Conservation (phyloP, 192 early-diverging fungal species). For the Coemansia sp. region DNA sequence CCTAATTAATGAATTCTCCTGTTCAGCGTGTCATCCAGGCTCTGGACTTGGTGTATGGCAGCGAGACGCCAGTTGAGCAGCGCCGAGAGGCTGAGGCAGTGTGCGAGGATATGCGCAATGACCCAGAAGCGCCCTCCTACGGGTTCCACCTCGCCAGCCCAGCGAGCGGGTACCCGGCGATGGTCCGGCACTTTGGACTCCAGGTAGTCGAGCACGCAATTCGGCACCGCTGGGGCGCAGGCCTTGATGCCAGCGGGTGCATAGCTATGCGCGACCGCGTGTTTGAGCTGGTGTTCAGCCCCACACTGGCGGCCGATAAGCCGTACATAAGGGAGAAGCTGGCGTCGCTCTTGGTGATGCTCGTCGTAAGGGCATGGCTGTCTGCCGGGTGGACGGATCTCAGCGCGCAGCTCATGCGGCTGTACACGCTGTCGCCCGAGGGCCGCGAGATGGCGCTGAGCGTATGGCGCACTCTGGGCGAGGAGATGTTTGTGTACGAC, state of each 20-base stretch:
- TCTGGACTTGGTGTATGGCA: slow-evolving; percentile 36
- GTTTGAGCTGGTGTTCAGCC: slow-evolving; percentile 16
- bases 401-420: slow-evolving; percentile 29
- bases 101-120: slow-evolving; percentile 39
- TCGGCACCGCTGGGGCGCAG: slow-evolving; percentile 10
- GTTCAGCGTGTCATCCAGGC: slow-evolving; percentile 28
- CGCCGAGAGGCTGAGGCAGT: slow-evolving; percentile 35
- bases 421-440: slow-evolving; percentile 14
- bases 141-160: slow-evolving; percentile 24
- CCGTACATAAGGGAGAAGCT: slow-evolving; percentile 45
- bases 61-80: slow-evolving; percentile 25
- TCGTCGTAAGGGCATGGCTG: slow-evolving; percentile 40
- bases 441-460: slow-evolving; percentile 33
- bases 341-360: slow-evolving; percentile 35
- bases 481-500: slow-evolving; percentile 52
- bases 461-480: slow-evolving; percentile 49
- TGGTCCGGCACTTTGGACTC: slow-evolving; percentile 44
- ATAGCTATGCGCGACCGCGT: slow-evolving; percentile 16
- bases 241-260: background rate
- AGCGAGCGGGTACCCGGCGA: slow-evolving; percentile 7
- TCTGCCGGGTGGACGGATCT: slow-evolving; percentile 33
- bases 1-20: slow-evolving; percentile 24
- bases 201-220: slow-evolving; percentile 44
- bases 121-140: slow-evolving; percentile 8
- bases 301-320: background rate